Percentiles rank a stretch among this genome's conserved stretches.
These are phyloP conservation scores for Astrothelium macrocarpum DNA, from an alignment of 495 filamentous ascomycete genomes.

Conservation along the genomic window DNA sequence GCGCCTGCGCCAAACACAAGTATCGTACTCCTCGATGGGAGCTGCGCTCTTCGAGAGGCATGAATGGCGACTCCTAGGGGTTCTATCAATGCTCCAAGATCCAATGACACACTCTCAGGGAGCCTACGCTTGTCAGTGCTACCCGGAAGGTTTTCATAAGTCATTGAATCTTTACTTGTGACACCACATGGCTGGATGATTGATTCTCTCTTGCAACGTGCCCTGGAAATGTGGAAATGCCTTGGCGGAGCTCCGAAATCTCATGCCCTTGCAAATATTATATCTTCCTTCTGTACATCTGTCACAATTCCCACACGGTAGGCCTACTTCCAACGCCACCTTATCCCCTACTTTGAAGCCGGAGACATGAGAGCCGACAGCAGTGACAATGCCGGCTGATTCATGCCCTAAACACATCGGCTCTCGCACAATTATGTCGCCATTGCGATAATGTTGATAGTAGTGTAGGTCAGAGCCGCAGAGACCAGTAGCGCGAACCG, in stretches of 20 bases:
- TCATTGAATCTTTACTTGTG: slow-evolving; percentile 43
- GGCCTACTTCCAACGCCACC: slow-evolving; percentile 75
- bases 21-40: slow-evolving; percentile 45
- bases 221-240: slow-evolving; percentile 70
- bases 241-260: slow-evolving; percentile 72
- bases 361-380: slow-evolving; percentile 40
- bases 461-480: slow-evolving; percentile 65
- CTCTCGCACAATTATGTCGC: slow-evolving; percentile 53
- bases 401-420: slow-evolving; percentile 56
- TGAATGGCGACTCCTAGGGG: slow-evolving; percentile 75
- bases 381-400: slow-evolving; percentile 47
- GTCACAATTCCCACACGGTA: slow-evolving; percentile 62
- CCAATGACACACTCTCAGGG: slow-evolving; percentile 51
- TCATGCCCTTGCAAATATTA: slow-evolving; percentile 76
- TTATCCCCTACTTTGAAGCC: slow-evolving; percentile 51
- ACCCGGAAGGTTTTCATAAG: background rate
- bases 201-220: slow-evolving; percentile 69
- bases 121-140: slow-evolving; percentile 38
- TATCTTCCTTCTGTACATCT: slow-evolving; percentile 61
- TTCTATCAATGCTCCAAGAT: slow-evolving; percentile 66
- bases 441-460: slow-evolving; percentile 57
- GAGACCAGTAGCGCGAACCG: slow-evolving; percentile 50
- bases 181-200: slow-evolving; percentile 61
- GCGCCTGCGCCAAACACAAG: slow-evolving; percentile 76
- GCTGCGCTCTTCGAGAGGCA: slow-evolving; percentile 51